Percentiles rank a stretch among this genome's conserved stretches.
Evolutionary conservation across 495 filamentous ascomycete species (phyloP).

Genomic region (Articulospora tetracladia): DNA sequence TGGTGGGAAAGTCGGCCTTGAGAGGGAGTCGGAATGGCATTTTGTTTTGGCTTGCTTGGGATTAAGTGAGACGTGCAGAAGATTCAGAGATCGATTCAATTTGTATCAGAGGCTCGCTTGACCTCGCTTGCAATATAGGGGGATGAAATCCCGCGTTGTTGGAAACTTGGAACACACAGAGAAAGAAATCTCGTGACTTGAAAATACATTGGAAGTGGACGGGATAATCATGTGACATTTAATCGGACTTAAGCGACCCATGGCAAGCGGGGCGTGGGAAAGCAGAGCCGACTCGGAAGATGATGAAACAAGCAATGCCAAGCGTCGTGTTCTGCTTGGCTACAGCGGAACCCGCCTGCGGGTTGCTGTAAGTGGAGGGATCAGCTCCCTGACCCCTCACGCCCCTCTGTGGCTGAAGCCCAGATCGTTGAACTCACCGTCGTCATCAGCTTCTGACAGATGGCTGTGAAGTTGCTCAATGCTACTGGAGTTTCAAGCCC

Average conservation of each 20-base stretch:
- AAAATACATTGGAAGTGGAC: background rate
- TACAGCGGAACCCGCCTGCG: background rate
- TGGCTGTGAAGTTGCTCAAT: background rate
- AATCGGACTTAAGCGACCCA: too few relatives aligned
- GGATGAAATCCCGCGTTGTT: background rate
- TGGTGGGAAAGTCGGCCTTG: constrained; percentile 19
- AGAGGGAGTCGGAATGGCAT: constrained; percentile 8
- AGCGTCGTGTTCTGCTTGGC: background rate
- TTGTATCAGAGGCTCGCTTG: background rate
- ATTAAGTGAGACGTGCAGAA: too few relatives aligned
- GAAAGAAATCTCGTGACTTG: constrained; percentile 2
- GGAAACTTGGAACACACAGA: too few relatives aligned
- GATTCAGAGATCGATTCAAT: too few relatives aligned
- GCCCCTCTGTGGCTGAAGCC: background rate
- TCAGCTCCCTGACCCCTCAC: too few relatives aligned
- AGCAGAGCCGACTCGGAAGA: too few relatives aligned
- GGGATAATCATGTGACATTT: background rate
- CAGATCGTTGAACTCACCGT: background rate
- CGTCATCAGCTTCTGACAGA: background rate
- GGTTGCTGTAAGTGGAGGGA: too few relatives aligned
- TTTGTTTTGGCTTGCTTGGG: background rate
- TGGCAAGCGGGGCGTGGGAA: too few relatives aligned
- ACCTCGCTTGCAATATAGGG: background rate
- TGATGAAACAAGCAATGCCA: background rate
- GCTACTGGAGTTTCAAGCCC: too few relatives aligned